phyloP scores from a whole-genome alignment of 2,329 filamentous ascomycete genomes.

The Diaporthe helianthi region DNA sequence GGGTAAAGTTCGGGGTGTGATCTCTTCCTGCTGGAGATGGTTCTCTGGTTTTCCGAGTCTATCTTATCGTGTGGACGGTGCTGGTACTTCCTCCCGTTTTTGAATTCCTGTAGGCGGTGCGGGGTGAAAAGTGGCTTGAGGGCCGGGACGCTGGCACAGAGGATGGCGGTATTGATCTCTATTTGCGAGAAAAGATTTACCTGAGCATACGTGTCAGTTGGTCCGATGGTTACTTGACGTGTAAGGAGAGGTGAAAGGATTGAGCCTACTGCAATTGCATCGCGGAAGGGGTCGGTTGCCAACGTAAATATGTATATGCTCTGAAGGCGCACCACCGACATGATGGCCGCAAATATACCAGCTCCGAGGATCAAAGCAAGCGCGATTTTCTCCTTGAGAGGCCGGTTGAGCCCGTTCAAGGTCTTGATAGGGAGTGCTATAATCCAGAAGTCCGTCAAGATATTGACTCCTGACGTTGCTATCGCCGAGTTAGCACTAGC shows the following conservation, averaged over 20 bases:
- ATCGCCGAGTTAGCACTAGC: background rate
- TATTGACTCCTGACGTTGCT: conserved; percentile 53
- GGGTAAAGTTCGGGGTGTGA: conserved; percentile 3
- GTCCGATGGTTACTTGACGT: background rate
- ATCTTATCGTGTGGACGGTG: background rate
- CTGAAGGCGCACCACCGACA: conserved; percentile 49
- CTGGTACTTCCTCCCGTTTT: background rate
- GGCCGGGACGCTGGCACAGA: conserved; percentile 57
- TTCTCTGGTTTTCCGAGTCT: background rate
- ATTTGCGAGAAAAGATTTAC: conserved; percentile 55
- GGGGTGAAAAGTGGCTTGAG: conserved; percentile 54
- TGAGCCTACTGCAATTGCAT: conserved; percentile 20
- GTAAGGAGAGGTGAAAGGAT: background rate
- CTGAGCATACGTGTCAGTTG: background rate
- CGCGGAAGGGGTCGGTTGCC: conserved; percentile 45
- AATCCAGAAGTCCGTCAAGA: conserved; percentile 55
- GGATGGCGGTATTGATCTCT: conserved; percentile 57
- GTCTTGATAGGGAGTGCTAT: conserved; percentile 53
- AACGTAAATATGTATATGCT: conserved; percentile 48
- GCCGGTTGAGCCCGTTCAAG: conserved; percentile 54
- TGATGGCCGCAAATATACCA: conserved; percentile 47
- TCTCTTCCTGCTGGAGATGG: background rate
- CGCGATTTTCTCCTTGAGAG: conserved; percentile 56
- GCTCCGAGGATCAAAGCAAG: conserved; percentile 54
- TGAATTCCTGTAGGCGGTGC: background rate